Conservation (phyloP, 2,329 filamentous ascomycete species). For the Shiraia sp. region DNA sequence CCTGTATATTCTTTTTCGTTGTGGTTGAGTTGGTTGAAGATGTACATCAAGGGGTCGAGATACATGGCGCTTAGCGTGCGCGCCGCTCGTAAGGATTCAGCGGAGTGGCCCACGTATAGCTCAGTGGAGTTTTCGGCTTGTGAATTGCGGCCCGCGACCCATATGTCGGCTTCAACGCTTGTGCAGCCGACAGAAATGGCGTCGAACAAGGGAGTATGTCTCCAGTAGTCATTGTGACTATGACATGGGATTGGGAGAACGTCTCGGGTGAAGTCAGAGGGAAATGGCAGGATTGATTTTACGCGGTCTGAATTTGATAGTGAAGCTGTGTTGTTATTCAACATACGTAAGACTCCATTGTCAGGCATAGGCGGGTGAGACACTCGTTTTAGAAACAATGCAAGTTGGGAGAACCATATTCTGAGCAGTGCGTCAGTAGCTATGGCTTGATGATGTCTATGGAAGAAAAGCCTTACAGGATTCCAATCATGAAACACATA, state of each 20-base stretch:
- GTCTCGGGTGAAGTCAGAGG: constrained; percentile 50
- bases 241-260: constrained; percentile 55
- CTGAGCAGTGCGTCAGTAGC: too few species aligned
- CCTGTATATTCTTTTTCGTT: constrained; percentile 29
- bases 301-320: too few species aligned
- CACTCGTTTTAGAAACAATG: too few species aligned
- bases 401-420: too few species aligned
- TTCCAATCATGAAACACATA: too few species aligned
- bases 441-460: too few species aligned
- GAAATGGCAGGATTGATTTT: constrained; percentile 32
- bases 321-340: too few species aligned
- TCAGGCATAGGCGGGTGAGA: too few species aligned
- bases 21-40: constrained; percentile 55
- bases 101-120: constrained; percentile 57
- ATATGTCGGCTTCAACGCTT: constrained; percentile 59
- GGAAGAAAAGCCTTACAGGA: too few species aligned
- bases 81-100: constrained; percentile 46
- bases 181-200: constrained; percentile 56
- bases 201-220: constrained; percentile 54
- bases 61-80: constrained; percentile 55
- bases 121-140: constrained; percentile 35
- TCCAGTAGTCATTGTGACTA: constrained; percentile 62
- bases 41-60: constrained; percentile 52
- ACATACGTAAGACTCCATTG: too few species aligned
- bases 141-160: constrained; percentile 43